Base-by-base conservation (phyloP, 495 filamentous ascomycete genomes). In the Xylaria telfairii region DNA sequence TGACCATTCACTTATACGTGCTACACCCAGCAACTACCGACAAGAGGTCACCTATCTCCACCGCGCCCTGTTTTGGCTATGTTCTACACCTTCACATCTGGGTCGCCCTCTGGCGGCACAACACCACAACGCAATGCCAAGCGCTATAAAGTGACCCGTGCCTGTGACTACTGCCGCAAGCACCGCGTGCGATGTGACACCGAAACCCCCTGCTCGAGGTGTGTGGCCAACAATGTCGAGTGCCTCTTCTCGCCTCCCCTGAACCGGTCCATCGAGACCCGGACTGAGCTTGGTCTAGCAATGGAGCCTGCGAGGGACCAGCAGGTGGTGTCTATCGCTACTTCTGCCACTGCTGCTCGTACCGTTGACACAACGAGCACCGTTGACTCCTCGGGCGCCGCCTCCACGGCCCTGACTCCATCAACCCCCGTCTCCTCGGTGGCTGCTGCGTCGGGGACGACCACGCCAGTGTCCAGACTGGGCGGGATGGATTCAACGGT, bases 121-220 rank as follows among this genome's bases (percentile, higher is more conserved):
- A 34, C 46, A 28, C 64, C 68, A n/a, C 56, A 46, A 39, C 68
- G 56, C 21, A 68, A 64, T 19, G 21, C 72, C 26, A 77, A 76
- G 65, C 75, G 79, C 13, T 70, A 69, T 15, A 78, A 74, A 69
- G 75, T 80, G 9, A 54, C 54, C 24, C 73, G 73, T 24, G 78
- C 79, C 24, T 80, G 77, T 62, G 71, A 78, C 41, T 78, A 77
- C 46, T 79, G 75, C 66, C 75, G 78, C 26, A 68, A 72, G 32
- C 74, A 75, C 56, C 79, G 79, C 12, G 76, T 78, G 15, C 76
- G 79, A 24, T 81, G 77, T 56, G 76, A 81, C 42, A 56, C 65
- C 15, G 70, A 49, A 47, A 69, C 72, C 13, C 78, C 78, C 7
- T 80, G 78, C 59, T 68, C 78, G 1, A 74, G 70, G 37, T 78